phyloP scores from a whole-genome alignment of 257 asterid species.

The Jaltomata sinuosa region DNA sequence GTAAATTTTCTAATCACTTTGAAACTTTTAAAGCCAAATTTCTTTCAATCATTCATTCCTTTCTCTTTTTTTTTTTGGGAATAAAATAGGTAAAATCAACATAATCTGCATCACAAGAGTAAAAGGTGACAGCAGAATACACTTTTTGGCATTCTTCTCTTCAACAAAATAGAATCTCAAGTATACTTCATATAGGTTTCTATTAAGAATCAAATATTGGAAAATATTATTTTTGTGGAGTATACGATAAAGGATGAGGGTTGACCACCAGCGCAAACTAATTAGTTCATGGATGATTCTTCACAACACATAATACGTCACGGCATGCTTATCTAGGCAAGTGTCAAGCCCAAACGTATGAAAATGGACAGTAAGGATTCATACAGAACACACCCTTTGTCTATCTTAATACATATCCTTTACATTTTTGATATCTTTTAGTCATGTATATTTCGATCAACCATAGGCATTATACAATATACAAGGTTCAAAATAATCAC shows the following conservation, averaged over 20 bases:
- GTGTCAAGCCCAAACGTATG: not conserved
- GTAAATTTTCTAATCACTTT: not conserved
- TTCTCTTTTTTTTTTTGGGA: not conserved
- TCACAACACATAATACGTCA: not conserved
- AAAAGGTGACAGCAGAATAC: not conserved
- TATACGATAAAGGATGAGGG: not conserved
- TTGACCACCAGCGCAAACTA: not conserved
- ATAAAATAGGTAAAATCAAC: not conserved
- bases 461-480: not conserved
- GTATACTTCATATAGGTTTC: not conserved
- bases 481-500: not conserved
- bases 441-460: not conserved
- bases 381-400: not conserved
- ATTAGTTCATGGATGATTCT: not conserved
- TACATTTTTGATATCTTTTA: not conserved
- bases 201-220: not conserved
- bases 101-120: not conserved
- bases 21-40: not conserved
- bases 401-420: not conserved
- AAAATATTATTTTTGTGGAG: not conserved
- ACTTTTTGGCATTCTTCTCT: not conserved
- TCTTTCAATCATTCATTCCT: not conserved
- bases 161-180: not conserved
- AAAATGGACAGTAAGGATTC: not conserved
- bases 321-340: not conserved